These are phyloP conservation scores for Cytospora leucostoma DNA, from an alignment of 2,329 filamentous ascomycete species.

Conservation along the genomic window DNA sequence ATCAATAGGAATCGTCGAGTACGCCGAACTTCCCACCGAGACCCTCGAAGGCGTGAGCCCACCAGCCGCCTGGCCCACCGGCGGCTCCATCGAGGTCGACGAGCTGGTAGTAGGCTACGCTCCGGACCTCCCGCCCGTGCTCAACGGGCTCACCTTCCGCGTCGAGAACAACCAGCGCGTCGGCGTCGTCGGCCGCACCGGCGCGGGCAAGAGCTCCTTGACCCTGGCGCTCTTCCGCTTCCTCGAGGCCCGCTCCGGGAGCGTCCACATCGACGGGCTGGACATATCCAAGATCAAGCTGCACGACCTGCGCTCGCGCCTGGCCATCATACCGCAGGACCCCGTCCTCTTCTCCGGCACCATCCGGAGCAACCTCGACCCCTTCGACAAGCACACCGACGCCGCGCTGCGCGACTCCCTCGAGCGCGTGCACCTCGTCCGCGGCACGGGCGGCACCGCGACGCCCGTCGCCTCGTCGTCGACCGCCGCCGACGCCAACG, in stretches of 20 bases:
- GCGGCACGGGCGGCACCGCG: conserved; percentile 39
- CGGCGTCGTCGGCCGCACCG: conserved; percentile 77
- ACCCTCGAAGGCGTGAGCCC: conserved; percentile 61
- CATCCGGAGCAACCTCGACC: conserved; percentile 74
- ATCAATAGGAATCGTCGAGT: conserved; percentile 61
- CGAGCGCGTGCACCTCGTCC: conserved; percentile 65
- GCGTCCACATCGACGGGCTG: conserved; percentile 69
- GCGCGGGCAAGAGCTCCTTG: conserved; percentile 75
- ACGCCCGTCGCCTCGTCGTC: conserved; percentile 45
- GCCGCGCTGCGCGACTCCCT: conserved; percentile 69
- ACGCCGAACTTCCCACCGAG: conserved; percentile 69
- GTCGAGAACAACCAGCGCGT: conserved; percentile 69
- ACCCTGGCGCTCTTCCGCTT: conserved; percentile 79
- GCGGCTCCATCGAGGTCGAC: conserved; percentile 72
- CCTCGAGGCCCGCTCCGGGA: conserved; percentile 67
- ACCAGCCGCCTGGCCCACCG: conserved; percentile 73
- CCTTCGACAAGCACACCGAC: conserved; percentile 71
- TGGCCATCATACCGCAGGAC: conserved; percentile 80
- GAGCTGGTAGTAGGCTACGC: conserved; percentile 74
- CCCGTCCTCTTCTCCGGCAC: conserved; percentile 82
- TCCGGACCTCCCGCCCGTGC: conserved; percentile 67
- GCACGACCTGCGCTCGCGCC: conserved; percentile 67
- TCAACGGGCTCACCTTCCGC: conserved; percentile 68
- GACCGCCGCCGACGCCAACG: conserved; percentile 39
- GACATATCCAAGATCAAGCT: conserved; percentile 74